Base-by-base conservation (phyloP, 176 grass and related monocot species). In the Eremochloa ophiuroides region DNA sequence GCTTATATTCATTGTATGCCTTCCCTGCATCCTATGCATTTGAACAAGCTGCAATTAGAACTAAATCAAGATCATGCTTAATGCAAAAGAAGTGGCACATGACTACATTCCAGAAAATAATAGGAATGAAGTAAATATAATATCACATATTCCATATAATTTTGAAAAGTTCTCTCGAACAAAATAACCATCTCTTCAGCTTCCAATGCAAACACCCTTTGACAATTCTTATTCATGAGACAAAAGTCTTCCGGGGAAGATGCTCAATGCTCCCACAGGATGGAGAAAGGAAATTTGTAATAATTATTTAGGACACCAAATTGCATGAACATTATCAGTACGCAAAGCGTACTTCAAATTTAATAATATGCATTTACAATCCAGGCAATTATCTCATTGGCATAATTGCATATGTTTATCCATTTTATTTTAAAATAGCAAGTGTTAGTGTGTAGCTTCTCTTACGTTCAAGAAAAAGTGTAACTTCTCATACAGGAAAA, bases 1-100 rank as follows among this genome's bases (percentile, higher is more conserved):
- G 90, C 76, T 96, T 96, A 84, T 93, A 84, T 77, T 96, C 93
- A 88, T 93, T 96, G 33, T 86, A 92, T 48, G 93, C 93, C 81
- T 96, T 96, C 29, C 93, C 93, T 18, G 88, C 70, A 75, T 92
- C 93, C 93, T 96, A 81, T 29, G 29, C 68, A 66, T 72, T 66
- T 23, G 48, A 69, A 66, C 23, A 83, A 61, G 69, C 15, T 66
- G 30, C 56, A 59, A 20, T 80, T 10, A 70, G 40, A 80, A 80
- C 17, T 41, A 76, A 73, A 82, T 71, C 64, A 62, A 39, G 37
- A 61, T 22, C 31, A 28, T 38, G n/a, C 11, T 29, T 27, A 9
- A 41, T 12, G 26, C 6, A 53, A 66, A 66, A 73, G 80, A 80
- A 50, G 35, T 59, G 72, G 79, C 50, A 53, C 31, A 70, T 42